These are phyloP conservation scores for Penicillium arizonense DNA, from an alignment of 495 filamentous ascomycete genomes.

Conservation along the genomic window DNA sequence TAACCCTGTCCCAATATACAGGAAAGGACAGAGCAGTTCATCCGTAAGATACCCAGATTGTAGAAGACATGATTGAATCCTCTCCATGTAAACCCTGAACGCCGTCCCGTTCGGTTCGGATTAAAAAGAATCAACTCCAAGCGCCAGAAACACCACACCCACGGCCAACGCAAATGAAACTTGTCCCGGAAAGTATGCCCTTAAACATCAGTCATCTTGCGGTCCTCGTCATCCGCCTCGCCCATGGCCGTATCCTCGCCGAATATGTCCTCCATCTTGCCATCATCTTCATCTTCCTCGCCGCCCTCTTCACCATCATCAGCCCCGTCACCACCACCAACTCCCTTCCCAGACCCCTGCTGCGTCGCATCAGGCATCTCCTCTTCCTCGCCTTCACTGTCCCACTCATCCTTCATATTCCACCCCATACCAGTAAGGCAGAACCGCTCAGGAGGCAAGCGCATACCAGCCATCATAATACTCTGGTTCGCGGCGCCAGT, in stretches of 20 bases:
- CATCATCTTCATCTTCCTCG: slow-evolving; percentile 52
- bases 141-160: slow-evolving; percentile 25
- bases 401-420: slow-evolving; percentile 80
- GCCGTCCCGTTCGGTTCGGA: background rate
- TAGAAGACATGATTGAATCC: background rate
- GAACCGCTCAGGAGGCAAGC: slow-evolving; percentile 87
- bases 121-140: slow-evolving; percentile 12
- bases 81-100: background rate
- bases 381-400: slow-evolving; percentile 57
- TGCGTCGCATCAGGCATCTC: slow-evolving; percentile 38
- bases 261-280: slow-evolving; percentile 61
- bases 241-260: slow-evolving; percentile 50
- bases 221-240: slow-evolving; percentile 41
- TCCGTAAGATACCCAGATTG: background rate
- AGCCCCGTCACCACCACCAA: slow-evolving; percentile 26
- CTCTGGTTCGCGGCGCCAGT: slow-evolving; percentile 27
- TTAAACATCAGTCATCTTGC: slow-evolving; percentile 51
- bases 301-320: slow-evolving; percentile 34
- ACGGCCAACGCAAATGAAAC: slow-evolving; percentile 5
- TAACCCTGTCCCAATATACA: too few relatives aligned
- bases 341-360: slow-evolving; percentile 12
- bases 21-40: background rate
- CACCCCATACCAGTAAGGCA: slow-evolving; percentile 83
- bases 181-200: background rate
- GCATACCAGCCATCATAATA: slow-evolving; percentile 61